These are phyloP conservation scores for Epichloe hybrida DNA, from an alignment of 2,329 filamentous ascomycete genomes.

Conservation along the genomic window DNA sequence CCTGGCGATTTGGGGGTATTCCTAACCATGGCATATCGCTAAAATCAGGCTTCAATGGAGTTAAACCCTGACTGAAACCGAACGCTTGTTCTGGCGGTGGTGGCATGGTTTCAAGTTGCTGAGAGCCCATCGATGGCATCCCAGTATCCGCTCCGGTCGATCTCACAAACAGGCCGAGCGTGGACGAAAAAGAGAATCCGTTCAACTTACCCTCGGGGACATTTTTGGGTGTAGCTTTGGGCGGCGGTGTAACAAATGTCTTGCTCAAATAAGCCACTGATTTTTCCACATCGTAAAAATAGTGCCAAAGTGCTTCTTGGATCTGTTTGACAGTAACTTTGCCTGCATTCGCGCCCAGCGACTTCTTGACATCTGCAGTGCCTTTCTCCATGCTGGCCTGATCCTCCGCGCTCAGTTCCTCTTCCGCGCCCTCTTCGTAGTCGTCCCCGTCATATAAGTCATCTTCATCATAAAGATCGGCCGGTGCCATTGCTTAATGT, in stretches of 20 bases:
- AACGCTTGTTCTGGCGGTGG: background rate
- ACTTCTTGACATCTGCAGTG: slow-evolving; percentile 50
- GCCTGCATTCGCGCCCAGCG: slow-evolving; percentile 45
- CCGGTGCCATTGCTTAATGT: slow-evolving; percentile 9
- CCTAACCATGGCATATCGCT: slow-evolving; percentile 75
- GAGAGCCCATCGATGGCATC: slow-evolving; percentile 7
- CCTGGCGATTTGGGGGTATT: slow-evolving; percentile 50
- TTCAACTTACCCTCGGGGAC: slow-evolving; percentile 28
- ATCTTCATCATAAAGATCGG: slow-evolving; percentile 33
- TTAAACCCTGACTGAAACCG: background rate
- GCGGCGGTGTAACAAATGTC: slow-evolving; percentile 34
- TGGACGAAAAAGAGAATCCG: slow-evolving; percentile 19
- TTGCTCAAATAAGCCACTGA: slow-evolving; percentile 67
- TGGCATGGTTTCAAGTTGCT: background rate
- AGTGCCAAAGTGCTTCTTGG: slow-evolving; percentile 85
- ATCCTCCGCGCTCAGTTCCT: slow-evolving; percentile 35
- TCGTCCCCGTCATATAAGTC: slow-evolving; percentile 34
- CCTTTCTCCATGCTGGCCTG: slow-evolving; percentile 44
- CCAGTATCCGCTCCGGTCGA: slow-evolving; percentile 20
- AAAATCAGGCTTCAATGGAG: slow-evolving; percentile 39
- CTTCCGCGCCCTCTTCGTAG: slow-evolving; percentile 31
- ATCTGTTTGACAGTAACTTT: slow-evolving; percentile 54
- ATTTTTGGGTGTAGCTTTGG: slow-evolving; percentile 25
- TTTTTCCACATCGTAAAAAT: slow-evolving; percentile 87
- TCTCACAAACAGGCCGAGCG: slow-evolving; percentile 13